These are phyloP conservation scores for Posidonia australis DNA, from an alignment of 106 monocot species.

Conservation along the genomic window DNA sequence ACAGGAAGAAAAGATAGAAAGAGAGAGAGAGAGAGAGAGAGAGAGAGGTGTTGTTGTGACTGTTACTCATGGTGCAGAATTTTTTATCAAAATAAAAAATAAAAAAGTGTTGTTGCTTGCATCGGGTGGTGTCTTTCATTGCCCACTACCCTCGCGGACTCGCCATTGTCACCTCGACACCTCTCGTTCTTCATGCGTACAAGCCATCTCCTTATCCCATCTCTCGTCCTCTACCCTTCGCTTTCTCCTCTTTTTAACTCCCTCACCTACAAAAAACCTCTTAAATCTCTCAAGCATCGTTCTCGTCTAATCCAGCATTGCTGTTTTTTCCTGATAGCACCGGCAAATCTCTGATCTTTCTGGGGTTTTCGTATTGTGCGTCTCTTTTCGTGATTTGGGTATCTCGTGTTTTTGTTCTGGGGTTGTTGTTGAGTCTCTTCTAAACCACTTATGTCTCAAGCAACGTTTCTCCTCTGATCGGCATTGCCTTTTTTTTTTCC, in stretches of 20 bases:
- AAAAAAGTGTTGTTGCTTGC: neutral
- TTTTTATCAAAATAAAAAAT: neutral
- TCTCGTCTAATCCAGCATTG: too few relatives aligned
- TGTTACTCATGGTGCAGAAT: neutral
- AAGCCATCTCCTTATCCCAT: slow-evolving; percentile 24
- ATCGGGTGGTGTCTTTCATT: slow-evolving; percentile 22
- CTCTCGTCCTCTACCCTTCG: slow-evolving; percentile 1
- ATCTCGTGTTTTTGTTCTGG: too few relatives aligned
- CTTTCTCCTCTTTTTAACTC: neutral
- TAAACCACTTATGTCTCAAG: neutral
- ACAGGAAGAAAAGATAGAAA: too few relatives aligned
- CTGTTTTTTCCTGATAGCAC: too few relatives aligned
- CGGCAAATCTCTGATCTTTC: too few relatives aligned
- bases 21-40: neutral
- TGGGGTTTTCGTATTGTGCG: too few relatives aligned
- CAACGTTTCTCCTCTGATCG: neutral
- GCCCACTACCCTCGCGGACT: too few relatives aligned
- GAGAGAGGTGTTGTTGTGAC: slow-evolving; percentile 1
- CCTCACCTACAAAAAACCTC: neutral
- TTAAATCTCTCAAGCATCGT: too few relatives aligned
- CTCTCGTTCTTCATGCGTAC: slow-evolving; percentile 36
- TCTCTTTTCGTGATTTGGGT: too few relatives aligned
- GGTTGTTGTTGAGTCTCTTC: neutral
- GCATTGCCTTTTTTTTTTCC: neutral
- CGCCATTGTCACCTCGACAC: slow-evolving; percentile 20